Evolutionary conservation across 2,329 filamentous ascomycete species (phyloP), one percentile per base, ranked within the genome.

Genomic region (Sporothrix inflata): DNA sequence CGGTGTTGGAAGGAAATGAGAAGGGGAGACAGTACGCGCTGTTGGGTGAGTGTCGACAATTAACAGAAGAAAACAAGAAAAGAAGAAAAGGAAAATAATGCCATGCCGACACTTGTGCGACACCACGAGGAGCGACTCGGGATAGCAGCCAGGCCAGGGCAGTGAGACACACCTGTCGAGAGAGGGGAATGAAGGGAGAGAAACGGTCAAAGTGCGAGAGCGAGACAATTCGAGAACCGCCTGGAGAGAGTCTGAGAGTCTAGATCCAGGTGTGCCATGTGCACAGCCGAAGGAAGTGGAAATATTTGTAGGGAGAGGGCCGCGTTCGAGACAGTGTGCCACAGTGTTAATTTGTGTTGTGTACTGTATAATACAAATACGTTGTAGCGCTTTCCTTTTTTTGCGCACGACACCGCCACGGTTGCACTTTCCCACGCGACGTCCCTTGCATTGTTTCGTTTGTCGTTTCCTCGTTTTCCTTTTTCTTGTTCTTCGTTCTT

Each of bases 241-340:
- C 1, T 16, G 24, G 53, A 57, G 24, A 57, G 53, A 57, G 24
- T 30, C 24, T 34, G 24, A 6, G 51, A 14, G 21, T 51, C 47
- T 19, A 55, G 51, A 55, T 34, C 51, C 53, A 3, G 53, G 4
- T 3, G 12, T 57, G 53, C 53, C 53, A 57, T 57, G 53, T 57
- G 53, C 24, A 24, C 53, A 57, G 53, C 53, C 53, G 24, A 57
- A 57, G 53, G 30, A 57, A 34, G 53, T 57, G 53, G 24, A 34
- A 19, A 47, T 47, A 47, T n/a, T n/a, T 12, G 1, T 19, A 57
- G 27, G 27, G 24, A 57, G 4, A 30, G 51, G 24, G 21, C 8
- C 4, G 24, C 5, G 4, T 30, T 57, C 19, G 53, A 30, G 53
- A 57, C 53, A 57, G 53, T 34, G 53, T 57, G 53, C 24, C 8